phyloP scores from a whole-genome alignment of 495 filamentous ascomycete species.

The Chaetomium tenue region DNA sequence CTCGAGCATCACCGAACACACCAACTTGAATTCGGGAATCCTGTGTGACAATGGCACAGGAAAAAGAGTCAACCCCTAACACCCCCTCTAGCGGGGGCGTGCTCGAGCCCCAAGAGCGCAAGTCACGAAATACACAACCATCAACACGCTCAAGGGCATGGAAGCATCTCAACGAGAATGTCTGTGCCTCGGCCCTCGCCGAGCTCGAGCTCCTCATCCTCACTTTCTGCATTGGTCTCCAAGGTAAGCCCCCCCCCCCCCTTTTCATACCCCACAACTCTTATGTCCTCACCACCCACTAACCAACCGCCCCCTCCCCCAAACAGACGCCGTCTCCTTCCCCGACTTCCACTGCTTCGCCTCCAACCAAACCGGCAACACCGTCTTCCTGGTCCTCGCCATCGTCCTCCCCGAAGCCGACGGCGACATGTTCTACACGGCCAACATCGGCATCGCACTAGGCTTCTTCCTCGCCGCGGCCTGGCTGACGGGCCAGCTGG shows the following conservation, averaged over 20 bases:
- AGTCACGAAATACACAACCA: neutral
- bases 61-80: neutral
- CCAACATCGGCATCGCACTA: conserved; percentile 55
- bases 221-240: conserved; percentile 45
- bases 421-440: conserved; percentile 47
- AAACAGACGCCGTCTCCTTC: conserved; percentile 57
- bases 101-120: neutral
- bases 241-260: conserved; percentile 29
- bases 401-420: conserved; percentile 50
- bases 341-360: conserved; percentile 64
- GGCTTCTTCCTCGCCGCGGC: conserved; percentile 54
- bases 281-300: neutral
- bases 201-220: conserved; percentile 46
- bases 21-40: neutral
- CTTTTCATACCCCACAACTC: neutral
- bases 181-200: conserved; percentile 38
- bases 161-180: conserved; percentile 39
- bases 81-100: neutral
- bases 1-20: neutral
- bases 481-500: conserved; percentile 55
- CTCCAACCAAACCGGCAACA: conserved; percentile 66
- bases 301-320: neutral
- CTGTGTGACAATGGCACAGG: conserved; percentile 5
- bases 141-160: conserved; percentile 31
- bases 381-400: conserved; percentile 56